These are phyloP conservation scores for Phytophthora tubulina DNA, from an alignment of 352 stramenopile species.

Conservation along the genomic window DNA sequence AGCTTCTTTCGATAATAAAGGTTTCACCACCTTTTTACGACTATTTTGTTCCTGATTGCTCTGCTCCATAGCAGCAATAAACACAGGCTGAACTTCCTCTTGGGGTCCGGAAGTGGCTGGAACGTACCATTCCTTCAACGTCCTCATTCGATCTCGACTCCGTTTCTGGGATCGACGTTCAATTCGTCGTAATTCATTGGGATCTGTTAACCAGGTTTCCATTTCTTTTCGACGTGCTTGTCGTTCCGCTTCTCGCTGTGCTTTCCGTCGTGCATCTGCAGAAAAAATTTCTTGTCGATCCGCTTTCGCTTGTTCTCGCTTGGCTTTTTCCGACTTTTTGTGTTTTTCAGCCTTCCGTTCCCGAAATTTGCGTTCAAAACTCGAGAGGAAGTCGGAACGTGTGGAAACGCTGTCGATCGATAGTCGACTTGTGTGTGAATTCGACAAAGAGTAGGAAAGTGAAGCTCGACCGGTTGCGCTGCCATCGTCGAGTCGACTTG, in stretches of 20 bases:
- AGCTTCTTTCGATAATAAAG: conserved; percentile 28
- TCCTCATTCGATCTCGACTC: conserved; percentile 51
- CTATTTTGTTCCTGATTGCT: conserved; percentile 24
- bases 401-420: conserved; percentile 46
- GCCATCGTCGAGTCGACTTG: conserved; percentile 39
- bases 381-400: conserved; percentile 63
- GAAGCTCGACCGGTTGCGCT: conserved; percentile 40
- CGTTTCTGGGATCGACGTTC: conserved; percentile 50
- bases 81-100: conserved; percentile 58
- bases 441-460: conserved; percentile 54
- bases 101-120: conserved; percentile 16
- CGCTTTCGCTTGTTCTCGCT: conserved; percentile 54
- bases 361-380: conserved; percentile 67
- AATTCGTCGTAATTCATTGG: conserved; percentile 43
- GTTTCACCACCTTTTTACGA: conserved; percentile 12
- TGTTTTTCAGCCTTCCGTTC: conserved; percentile 63
- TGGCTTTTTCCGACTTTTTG: conserved; percentile 58
- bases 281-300: conserved; percentile 57
- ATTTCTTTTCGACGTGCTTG: conserved; percentile 57
- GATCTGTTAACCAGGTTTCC: conserved; percentile 59
- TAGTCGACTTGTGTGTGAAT: conserved; percentile 40
- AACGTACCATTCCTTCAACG: conserved; percentile 65
- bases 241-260: conserved; percentile 63
- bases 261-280: conserved; percentile 54
- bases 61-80: conserved; percentile 36